Base-by-base conservation (phyloP, 306 rosid species). In the Cucurbita maxima region DNA sequence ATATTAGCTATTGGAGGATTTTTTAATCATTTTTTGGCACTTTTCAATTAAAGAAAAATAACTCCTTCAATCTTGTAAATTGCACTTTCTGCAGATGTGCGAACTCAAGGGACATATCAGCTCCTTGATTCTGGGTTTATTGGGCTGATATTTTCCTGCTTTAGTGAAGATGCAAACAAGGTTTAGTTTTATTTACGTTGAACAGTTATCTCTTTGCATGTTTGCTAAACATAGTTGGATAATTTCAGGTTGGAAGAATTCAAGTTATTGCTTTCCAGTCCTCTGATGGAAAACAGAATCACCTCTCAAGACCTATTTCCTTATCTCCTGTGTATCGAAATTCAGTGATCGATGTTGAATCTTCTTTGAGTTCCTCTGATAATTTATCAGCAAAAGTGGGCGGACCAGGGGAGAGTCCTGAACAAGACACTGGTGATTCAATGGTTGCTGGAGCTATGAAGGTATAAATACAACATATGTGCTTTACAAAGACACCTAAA, bases 261-360 rank as follows among this genome's bases (percentile, higher is more conserved):
- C 97, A 95, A 80, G 96, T 91, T n/a, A 95, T 95, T 84, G 99
- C 97, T 50, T 91, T 95, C 79, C 99, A 95, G 82, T 95, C 99
- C 70, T 82, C 96, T 20, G 97, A 95, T 77, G 91, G 97, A 75
- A 95, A 86, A 81, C 98, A 93, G 81, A 84, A 73, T 79, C 87
- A 82, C 58, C 51, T 75, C 54, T 79, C 84, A 74, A 82, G 86
- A 77, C 88, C 87, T 59, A 53, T 93, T 76, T 77, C 97, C 53
- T 60, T 89, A 15, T 89, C 96, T 72, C 92, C 91, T 25, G 82
- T 85, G 79, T 77, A 85, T 82, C 88, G 58, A 85, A 83, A 79
- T 86, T 73, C 97, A 20, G 62, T 94, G 75, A 94, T 95, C 70
- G 92, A 91, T 81, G 80, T 95, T n/a, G 96, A 91, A 77, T 86